Base-by-base conservation (phyloP, 441 rosid genomes). In the Corymbia calophylla region DNA sequence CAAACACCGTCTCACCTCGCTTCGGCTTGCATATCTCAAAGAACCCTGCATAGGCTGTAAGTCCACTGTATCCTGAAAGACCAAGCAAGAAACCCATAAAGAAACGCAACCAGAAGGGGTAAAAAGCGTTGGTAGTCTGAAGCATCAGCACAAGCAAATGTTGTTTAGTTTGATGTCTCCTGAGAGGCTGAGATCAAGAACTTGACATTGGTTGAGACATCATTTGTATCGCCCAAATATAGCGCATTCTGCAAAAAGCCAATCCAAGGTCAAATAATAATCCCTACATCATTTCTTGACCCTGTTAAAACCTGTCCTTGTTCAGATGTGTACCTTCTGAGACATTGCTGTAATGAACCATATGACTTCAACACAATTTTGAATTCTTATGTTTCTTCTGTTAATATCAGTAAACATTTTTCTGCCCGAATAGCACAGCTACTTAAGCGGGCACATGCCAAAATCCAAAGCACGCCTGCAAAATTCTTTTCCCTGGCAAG, bases 1-100 rank as follows among this genome's bases (percentile, higher is more conserved):
- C 96, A 73, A 94, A 93, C 66, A 95, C 94, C 66, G 88, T 94
- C 73, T 95, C 96, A 18, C 94, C 96, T 55, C 90, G 92, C 90
- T 93, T 94, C 7, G 94, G 95, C 86, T 93, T 94, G 56, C 97
- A 93, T 21, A 95, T 17, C 77, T 94, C 93, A 44, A 93, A 93
- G 3, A 95, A 90, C 25, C 95, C 97, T 0, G 80, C 96, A 87
- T 91, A 94, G 73, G 97, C 96, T 8, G 96, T 90, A 25, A 95
- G 89, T 31, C 97, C 97, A 89, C 95, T 90, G 51, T 93, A 92
- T 25, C 94, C 96, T 95, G 94, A 54, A 68, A 44, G 49, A 49
- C 27, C 70, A 3, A 53, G 25, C 3, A 81, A 9, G 44, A 86
- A 39, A 2, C 56, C 23, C 11, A 4, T 15, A 13, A 17, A 31